phyloP scores from a whole-genome alignment of 495 filamentous ascomycete genomes.

The Annulohypoxylon bovei region DNA sequence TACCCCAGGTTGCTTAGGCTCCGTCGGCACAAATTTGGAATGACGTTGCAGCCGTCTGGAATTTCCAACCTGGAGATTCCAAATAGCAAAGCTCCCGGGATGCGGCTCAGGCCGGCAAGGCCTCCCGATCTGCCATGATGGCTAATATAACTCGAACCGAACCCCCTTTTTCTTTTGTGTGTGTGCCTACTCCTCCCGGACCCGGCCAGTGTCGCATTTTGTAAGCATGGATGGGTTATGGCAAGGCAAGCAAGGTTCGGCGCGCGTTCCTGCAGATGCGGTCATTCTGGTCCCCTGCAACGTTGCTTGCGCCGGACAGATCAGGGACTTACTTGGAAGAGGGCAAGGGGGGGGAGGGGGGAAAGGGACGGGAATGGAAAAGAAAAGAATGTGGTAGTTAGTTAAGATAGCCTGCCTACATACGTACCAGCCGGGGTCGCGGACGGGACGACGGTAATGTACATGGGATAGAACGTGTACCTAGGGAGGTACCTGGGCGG shows the following conservation, averaged over 20 bases:
- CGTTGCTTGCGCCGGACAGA: not conserved
- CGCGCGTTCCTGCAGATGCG: not conserved
- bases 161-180: not conserved
- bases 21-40: conserved; percentile 12
- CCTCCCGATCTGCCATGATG: conserved; percentile 32
- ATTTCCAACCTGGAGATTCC: not conserved
- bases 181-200: not conserved
- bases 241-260: not conserved
- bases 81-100: not conserved
- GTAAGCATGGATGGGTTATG: too few species aligned
- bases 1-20: not conserved
- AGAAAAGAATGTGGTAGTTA: not conserved
- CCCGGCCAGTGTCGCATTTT: conserved; percentile 1
- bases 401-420: too few species aligned
- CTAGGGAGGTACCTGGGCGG: not conserved
- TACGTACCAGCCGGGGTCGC: too few species aligned
- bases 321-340: not conserved
- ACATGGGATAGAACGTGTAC: not conserved
- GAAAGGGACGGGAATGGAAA: not conserved
- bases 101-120: conserved; percentile 18
- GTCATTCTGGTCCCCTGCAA: not conserved
- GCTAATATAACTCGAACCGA: conserved; percentile 31
- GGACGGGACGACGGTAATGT: not conserved
- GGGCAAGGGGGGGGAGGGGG: not conserved
- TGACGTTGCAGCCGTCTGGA: conserved; percentile 19